Evolutionary conservation across 2,329 filamentous ascomycete species (phyloP).

Genomic region (Aspergillus jensenii): DNA sequence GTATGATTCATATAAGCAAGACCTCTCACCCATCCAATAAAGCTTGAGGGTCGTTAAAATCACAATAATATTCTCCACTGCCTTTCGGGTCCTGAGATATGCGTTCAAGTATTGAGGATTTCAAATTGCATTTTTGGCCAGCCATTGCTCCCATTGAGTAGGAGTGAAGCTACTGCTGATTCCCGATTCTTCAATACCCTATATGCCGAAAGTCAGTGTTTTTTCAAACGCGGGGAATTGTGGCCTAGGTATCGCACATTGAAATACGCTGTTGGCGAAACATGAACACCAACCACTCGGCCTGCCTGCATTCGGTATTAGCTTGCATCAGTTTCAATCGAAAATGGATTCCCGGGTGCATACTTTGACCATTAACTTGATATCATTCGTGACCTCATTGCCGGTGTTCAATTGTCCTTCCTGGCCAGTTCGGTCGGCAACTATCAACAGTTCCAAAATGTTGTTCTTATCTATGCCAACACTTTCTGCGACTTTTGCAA

Average conservation of each 20-base stretch:
- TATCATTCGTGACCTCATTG: conserved; percentile 78
- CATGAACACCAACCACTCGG: conserved; percentile 78
- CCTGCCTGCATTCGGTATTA: conserved; percentile 46
- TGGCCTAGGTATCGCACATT: conserved; percentile 52
- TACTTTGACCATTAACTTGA: conserved; percentile 81
- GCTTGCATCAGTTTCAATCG: conserved; percentile 4
- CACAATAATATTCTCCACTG: conserved; percentile 8
- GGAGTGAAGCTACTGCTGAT: conserved; percentile 76
- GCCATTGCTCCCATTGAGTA: conserved; percentile 83
- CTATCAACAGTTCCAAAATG: conserved; percentile 67
- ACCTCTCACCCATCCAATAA: conserved; percentile 16
- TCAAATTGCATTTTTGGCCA: conserved; percentile 64
- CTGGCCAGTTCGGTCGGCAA: conserved; percentile 65
- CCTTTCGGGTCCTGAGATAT: conserved; percentile 1
- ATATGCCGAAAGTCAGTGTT: conserved; percentile 24
- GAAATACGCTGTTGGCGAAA: conserved; percentile 86
- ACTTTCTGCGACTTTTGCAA: conserved; percentile 69
- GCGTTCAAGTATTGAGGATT: conserved; percentile 1
- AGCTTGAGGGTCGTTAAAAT: conserved; percentile 11
- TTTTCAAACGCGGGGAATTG: neutral
- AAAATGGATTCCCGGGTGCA: conserved; percentile 12
- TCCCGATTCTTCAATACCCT: conserved; percentile 71
- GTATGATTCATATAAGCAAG: conserved; percentile 20
- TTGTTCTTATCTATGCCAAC: conserved; percentile 70
- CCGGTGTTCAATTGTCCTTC: conserved; percentile 74